Evolutionary conservation across 306 rosid genomes (phyloP).

Genomic region (Malus orientalis): DNA sequence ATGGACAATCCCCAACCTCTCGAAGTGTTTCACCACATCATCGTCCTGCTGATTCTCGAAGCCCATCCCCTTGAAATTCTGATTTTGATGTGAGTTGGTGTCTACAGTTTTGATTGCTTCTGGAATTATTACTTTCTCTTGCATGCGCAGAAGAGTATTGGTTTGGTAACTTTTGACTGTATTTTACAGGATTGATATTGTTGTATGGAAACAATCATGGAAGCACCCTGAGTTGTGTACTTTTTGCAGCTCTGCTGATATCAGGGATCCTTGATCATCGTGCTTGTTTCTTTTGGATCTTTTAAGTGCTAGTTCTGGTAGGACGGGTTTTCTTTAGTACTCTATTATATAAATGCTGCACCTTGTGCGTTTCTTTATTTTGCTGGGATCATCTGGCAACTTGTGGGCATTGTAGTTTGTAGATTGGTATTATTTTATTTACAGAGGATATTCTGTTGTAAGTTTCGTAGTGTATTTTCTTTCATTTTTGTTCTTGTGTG

Average conservation of each 20-base stretch:
- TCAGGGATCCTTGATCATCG: conserved; percentile 27
- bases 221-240: conserved; percentile 10
- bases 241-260: conserved; percentile 35
- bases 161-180: not conserved
- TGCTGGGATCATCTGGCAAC: conserved; percentile 15
- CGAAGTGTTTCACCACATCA: conserved; percentile 53
- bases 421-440: conserved; percentile 16
- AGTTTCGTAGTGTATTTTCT: not conserved
- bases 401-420: conserved; percentile 30
- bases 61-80: conserved; percentile 48
- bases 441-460: conserved; percentile 7
- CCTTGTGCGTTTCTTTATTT: conserved; percentile 14
- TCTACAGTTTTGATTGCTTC: not conserved
- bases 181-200: conserved; percentile 37
- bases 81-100: conserved; percentile 58
- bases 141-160: not conserved
- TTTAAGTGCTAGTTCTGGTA: conserved; percentile 52
- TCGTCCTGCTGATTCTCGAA: conserved; percentile 42
- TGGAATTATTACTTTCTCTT: not conserved
- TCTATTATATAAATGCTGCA: conserved; percentile 33
- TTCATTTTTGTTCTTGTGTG: not conserved
- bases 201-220: conserved; percentile 8
- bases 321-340: conserved; percentile 40
- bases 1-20: conserved; percentile 33
- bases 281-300: conserved; percentile 38